phyloP scores from a whole-genome alignment of 257 asterid genomes.

The Craterostigma plantagineum region DNA sequence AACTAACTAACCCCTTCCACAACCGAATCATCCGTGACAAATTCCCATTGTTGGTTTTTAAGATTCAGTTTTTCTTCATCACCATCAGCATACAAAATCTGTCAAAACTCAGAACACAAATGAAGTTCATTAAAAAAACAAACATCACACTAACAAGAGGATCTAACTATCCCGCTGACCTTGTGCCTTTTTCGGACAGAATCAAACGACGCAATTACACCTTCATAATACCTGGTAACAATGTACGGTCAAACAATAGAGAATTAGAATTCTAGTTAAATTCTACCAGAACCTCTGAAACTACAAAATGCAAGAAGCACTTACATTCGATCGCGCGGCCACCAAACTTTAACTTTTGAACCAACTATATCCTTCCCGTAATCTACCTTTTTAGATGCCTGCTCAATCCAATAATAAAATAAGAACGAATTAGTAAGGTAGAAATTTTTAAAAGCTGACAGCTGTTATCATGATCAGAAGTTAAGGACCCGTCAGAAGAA shows the following conservation, averaged over 20 bases:
- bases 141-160: neutral
- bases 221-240: slow-evolving; percentile 66
- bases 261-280: neutral
- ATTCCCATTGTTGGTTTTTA: slow-evolving; percentile 37
- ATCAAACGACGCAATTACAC: slow-evolving; percentile 50
- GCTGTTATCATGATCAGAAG: too few species aligned
- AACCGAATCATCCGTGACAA: slow-evolving; percentile 25
- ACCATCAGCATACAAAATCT: slow-evolving; percentile 72
- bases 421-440: neutral
- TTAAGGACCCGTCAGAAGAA: too few species aligned
- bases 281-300: slow-evolving; percentile 1
- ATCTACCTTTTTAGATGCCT: slow-evolving; percentile 27
- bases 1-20: slow-evolving; percentile 29
- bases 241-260: slow-evolving; percentile 12
- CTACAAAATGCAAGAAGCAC: slow-evolving; percentile 12
- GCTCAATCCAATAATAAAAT: slow-evolving; percentile 9
- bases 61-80: slow-evolving; percentile 61
- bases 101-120: slow-evolving; percentile 10
- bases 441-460: neutral
- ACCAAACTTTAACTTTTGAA: slow-evolving; percentile 66
- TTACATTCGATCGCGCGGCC: slow-evolving; percentile 74
- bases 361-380: slow-evolving; percentile 52
- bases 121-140: slow-evolving; percentile 6
- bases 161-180: slow-evolving; percentile 29
- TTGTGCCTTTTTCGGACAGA: slow-evolving; percentile 53